Evolutionary conservation across 139 green algal genomes (phyloP).

Genomic region (Tetradesmus lagerheimii): DNA sequence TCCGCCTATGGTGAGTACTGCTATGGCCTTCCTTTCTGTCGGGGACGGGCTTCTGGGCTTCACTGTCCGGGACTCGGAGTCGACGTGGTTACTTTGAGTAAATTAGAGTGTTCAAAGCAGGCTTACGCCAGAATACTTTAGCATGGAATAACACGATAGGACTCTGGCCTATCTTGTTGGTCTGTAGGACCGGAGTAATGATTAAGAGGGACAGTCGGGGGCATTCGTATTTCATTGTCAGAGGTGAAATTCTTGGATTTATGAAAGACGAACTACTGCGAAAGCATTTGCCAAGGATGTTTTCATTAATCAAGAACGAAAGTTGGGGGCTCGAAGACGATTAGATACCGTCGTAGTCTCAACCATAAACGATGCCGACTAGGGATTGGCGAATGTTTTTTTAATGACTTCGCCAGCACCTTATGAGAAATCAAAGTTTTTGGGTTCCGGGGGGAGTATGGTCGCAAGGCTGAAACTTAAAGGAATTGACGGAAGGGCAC

Average conservation of each 20-base stretch:
- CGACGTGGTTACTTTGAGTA: constrained; percentile 96
- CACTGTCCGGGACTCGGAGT: constrained; percentile 86
- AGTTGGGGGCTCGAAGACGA: constrained; percentile 99
- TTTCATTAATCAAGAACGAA: constrained; percentile 99
- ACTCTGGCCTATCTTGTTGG: constrained; percentile 98
- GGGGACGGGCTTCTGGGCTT: constrained; percentile 92
- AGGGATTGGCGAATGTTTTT: constrained; percentile 95
- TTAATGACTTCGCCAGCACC: constrained; percentile 98
- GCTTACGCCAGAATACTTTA: constrained; percentile 97
- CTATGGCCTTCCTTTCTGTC: constrained; percentile 80
- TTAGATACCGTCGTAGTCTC: constrained; percentile 99
- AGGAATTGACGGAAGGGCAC: constrained; percentile 98
- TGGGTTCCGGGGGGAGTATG: constrained; percentile 98
- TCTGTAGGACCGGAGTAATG: constrained; percentile 99
- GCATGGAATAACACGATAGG: constrained; percentile 99
- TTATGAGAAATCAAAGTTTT: constrained; percentile 99
- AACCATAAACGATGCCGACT: constrained; percentile 99
- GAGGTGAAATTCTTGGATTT: constrained; percentile 99
- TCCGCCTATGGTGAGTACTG: constrained; percentile 92
- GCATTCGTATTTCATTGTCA: constrained; percentile 99
- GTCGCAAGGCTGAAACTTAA: constrained; percentile 96
- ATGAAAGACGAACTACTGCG: constrained; percentile 99
- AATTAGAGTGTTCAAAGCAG: constrained; percentile 99
- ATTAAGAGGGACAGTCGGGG: constrained; percentile 99
- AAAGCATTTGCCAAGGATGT: constrained; percentile 99